phyloP scores from a whole-genome alignment of 2,329 filamentous ascomycete genomes.

The Sarocladium kiliense region DNA sequence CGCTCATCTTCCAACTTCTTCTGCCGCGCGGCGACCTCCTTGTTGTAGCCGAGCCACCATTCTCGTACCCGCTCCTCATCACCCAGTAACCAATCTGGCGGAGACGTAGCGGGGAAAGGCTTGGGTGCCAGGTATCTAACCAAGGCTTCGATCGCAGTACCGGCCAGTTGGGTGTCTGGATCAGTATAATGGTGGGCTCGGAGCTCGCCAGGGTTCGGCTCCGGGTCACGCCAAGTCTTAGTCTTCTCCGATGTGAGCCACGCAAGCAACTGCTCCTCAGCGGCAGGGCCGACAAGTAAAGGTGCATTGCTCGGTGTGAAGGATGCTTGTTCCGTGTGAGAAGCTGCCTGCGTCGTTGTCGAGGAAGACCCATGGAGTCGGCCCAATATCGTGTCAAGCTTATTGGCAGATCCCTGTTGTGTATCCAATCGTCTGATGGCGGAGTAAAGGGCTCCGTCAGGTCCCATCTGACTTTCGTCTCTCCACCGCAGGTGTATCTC shows the following conservation, averaged over 20 bases:
- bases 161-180: conserved; percentile 35
- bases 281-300: conserved; percentile 25
- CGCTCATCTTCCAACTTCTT: conserved; percentile 33
- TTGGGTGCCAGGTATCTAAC: conserved; percentile 37
- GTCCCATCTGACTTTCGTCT: conserved; percentile 41
- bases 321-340: not conserved
- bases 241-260: conserved; percentile 39
- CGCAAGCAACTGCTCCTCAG: conserved; percentile 35
- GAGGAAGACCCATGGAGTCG: conserved; percentile 22
- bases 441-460: conserved; percentile 34
- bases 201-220: conserved; percentile 28
- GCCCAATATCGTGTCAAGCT: conserved; percentile 35
- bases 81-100: conserved; percentile 47
- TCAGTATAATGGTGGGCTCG: conserved; percentile 36
- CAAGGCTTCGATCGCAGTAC: conserved; percentile 36
- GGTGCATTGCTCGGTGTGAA: conserved; percentile 21
- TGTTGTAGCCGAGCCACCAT: conserved; percentile 48
- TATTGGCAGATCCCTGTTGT: conserved; percentile 28
- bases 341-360: not conserved
- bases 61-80: conserved; percentile 41
- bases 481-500: conserved; percentile 46
- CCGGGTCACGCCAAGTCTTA: conserved; percentile 36
- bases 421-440: conserved; percentile 38
- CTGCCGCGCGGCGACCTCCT: conserved; percentile 31
- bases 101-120: conserved; percentile 43